Evolutionary conservation across 352 stramenopile genomes (phyloP), one percentile per base, ranked within the genome.

Genomic region (Globisporangium splendens): DNA sequence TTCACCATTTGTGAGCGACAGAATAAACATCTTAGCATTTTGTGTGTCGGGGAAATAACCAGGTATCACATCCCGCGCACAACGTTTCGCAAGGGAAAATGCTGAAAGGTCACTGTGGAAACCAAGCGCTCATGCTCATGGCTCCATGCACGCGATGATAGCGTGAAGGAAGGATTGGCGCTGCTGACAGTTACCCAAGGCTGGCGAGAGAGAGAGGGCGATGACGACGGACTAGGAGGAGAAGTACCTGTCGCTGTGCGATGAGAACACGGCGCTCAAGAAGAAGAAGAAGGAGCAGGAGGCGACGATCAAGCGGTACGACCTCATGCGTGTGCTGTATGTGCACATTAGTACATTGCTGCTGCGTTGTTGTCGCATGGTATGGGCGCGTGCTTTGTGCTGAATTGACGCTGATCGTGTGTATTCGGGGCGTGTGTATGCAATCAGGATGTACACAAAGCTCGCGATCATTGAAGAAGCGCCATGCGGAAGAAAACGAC

Each of bases 281-380:
- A 86, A 85, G 65, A 95, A 95, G 73, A 95, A 95, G 65, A 95
- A 96, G 80, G 86, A 96, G 63, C 88, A 96, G 70, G 86, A 96
- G 56, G 77, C 75, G 24, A 93, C 84, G 39, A 96, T 95, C 68
- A 96, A 95, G 69, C 63, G 82, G 83, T 92, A 59, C 24, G 62
- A 35, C 3, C 5, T 6, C 28, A 35, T 35, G 28, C 28, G 10
- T 35, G 5, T n/a, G n/a, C n/a, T n/a, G n/a, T n/a, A n/a, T 35
- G 24, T 31, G 28, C 28, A 35, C 28, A 35, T 4, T 10, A 35
- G 28, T 35, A 8, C 8, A 10, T 10, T 35, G 28, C 17, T 44
- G 39, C 39, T 44, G 38, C 10, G 39, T 28, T 39, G 24, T 11
- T 14, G n/a, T 22, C n/a, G 15, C 5, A 11, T 35, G 28, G 1